Percentiles rank a stretch among this genome's conserved stretches.
These are phyloP conservation scores for Betula pendula DNA, from an alignment of 306 rosid genomes.

Conservation along the genomic window DNA sequence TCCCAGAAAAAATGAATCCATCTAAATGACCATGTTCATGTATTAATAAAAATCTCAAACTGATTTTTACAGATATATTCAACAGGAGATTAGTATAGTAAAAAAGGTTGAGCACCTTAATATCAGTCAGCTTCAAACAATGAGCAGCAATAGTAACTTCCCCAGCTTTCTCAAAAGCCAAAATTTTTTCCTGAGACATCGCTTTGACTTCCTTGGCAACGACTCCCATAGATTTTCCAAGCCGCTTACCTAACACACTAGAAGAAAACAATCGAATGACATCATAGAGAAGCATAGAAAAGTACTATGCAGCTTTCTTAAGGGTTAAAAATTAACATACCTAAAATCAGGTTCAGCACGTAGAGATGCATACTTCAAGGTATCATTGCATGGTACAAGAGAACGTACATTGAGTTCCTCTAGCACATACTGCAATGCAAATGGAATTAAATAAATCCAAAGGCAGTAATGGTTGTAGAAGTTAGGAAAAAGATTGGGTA, in stretches of 20 bases:
- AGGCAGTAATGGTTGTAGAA: background rate
- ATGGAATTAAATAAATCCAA: constrained; percentile 26
- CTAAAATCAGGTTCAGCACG: constrained; percentile 96
- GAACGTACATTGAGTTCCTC: constrained; percentile 89
- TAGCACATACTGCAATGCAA: constrained; percentile 67
- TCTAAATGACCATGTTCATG: background rate
- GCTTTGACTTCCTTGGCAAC: constrained; percentile 84
- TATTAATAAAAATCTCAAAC: background rate
- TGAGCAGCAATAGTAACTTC: constrained; percentile 72
- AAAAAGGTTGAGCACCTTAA: constrained; percentile 62
- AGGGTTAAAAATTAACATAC: constrained; percentile 40
- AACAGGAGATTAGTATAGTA: background rate
- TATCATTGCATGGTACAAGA: constrained; percentile 84
- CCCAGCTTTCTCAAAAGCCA: constrained; percentile 83
- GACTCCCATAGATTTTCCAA: constrained; percentile 82
- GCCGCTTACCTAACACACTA: constrained; percentile 85
- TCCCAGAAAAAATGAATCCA: background rate
- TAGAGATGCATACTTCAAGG: constrained; percentile 76
- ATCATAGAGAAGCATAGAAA: constrained; percentile 16
- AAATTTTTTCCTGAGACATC: constrained; percentile 82
- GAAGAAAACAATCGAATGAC: constrained; percentile 16
- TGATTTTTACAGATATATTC: background rate
- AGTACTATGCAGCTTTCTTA: background rate
- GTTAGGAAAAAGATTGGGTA: background rate
- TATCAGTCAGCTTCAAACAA: constrained; percentile 71